Evolutionary conservation across 2,329 filamentous ascomycete genomes (phyloP).

Genomic region (Phialophora verrucosa): DNA sequence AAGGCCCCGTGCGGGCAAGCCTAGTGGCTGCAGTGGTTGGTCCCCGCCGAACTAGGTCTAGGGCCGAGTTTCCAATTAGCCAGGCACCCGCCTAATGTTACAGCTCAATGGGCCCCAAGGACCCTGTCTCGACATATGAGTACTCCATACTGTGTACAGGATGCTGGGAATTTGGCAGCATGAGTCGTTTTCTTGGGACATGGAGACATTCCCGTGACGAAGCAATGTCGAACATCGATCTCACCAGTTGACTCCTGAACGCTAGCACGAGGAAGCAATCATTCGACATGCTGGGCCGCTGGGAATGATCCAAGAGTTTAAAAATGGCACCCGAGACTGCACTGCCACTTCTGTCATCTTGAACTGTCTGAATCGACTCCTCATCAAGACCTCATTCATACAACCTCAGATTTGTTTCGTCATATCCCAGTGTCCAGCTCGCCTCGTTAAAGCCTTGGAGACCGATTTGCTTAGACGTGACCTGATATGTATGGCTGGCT

Average conservation of each 20-base stretch:
- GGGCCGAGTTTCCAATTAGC: constrained; percentile 10
- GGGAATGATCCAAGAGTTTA: constrained; percentile 16
- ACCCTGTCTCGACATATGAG: background rate
- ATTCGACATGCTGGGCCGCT: constrained; percentile 5
- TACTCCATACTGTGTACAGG: background rate
- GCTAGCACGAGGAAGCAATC: constrained; percentile 6
- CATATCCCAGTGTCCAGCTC: background rate
- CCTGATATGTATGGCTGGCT: background rate
- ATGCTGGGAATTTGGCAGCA: background rate
- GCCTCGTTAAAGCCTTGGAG: background rate
- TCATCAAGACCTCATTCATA: background rate
- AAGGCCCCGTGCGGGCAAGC: constrained; percentile 9
- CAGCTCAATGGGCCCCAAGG: constrained; percentile 8
- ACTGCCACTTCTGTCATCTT: constrained; percentile 19
- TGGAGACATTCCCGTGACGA: background rate
- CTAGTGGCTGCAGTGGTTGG: constrained; percentile 7
- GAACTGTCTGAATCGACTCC: background rate
- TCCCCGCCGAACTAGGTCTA: constrained; percentile 15
- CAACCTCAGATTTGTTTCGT: background rate
- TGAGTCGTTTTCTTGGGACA: background rate
- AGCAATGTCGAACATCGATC: background rate
- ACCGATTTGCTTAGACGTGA: background rate
- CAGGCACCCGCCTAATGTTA: constrained; percentile 22
- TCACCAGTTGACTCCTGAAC: constrained; percentile 7
- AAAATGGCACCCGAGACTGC: constrained; percentile 24